Percentiles rank a stretch among this genome's conserved stretches.
phyloP scores from a whole-genome alignment of 441 rosid species.

The Biscutella laevigata region DNA sequence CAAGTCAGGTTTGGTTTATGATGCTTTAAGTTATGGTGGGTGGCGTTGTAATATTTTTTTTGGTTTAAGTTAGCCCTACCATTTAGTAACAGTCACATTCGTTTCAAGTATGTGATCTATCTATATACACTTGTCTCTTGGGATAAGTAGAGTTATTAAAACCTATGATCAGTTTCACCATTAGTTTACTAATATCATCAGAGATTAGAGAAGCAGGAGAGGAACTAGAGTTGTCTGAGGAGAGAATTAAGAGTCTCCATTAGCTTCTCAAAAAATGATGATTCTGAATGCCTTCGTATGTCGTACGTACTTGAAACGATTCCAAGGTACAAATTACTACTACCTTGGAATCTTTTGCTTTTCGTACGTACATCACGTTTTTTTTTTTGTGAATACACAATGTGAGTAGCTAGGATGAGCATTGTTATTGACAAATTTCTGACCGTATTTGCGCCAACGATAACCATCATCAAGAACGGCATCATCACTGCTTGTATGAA shows the following conservation, averaged over 20 bases:
- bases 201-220: conserved; percentile 27
- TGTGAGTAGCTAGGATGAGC: conserved; percentile 32
- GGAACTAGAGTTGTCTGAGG: conserved; percentile 43
- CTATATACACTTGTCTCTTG: conserved; percentile 1
- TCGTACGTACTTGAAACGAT: too few species aligned
- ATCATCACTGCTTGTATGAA: conserved; percentile 39
- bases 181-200: too few species aligned
- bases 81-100: background rate
- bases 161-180: conserved; percentile 12
- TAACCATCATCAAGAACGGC: conserved; percentile 44
- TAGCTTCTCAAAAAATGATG: conserved; percentile 47
- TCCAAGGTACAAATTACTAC: too few species aligned
- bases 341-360: conserved; percentile 36
- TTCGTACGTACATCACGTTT: conserved; percentile 47
- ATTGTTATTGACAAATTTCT: conserved; percentile 40
- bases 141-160: background rate
- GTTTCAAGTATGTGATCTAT: conserved; percentile 2
- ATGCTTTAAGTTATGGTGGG: background rate
- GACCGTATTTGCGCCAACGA: conserved; percentile 47
- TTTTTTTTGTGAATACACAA: background rate
- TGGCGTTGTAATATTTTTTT: background rate
- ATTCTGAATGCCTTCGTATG: conserved; percentile 46
- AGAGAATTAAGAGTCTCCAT: conserved; percentile 50
- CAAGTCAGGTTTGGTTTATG: background rate
- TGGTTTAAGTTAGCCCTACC: background rate